A percentile compares a stretch with the other conserved stretches of the same genome.
phyloP scores from a whole-genome alignment of 345 rosid species.

The Dovyalis caffra region DNA sequence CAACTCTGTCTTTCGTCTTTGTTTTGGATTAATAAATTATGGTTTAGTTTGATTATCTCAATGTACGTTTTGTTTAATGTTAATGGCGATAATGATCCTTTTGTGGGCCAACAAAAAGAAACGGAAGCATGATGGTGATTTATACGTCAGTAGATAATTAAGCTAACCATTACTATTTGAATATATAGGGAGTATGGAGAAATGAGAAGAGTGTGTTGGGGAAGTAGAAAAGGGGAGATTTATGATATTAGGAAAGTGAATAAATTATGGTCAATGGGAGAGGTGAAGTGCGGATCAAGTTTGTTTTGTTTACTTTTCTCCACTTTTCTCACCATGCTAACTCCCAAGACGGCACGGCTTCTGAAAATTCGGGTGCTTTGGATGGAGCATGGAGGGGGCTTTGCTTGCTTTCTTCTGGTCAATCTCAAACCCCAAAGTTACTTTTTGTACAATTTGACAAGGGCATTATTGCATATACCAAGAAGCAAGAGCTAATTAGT shows the following conservation, averaged over 20 bases:
- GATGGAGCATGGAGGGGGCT: slow-evolving; percentile 23
- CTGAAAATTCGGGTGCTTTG: slow-evolving; percentile 39
- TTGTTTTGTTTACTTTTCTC: slow-evolving; percentile 15
- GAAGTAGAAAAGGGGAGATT: slow-evolving; percentile 1
- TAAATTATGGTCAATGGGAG: slow-evolving; percentile 1
- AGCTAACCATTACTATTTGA: no score
- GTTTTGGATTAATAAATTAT: no score
- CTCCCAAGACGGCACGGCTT: slow-evolving; percentile 75
- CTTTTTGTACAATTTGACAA: not conserved
- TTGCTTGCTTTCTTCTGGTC: slow-evolving; percentile 26
- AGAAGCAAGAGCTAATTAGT: no score
- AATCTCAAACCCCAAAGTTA: slow-evolving; percentile 32
- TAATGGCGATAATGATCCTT: no score
- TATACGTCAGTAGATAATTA: no score
- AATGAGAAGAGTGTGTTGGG: slow-evolving; percentile 6
- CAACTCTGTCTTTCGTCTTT: no score
- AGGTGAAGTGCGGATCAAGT: slow-evolving; percentile 51
- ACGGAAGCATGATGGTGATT: no score
- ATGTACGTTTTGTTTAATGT: no score
- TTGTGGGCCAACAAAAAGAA: no score
- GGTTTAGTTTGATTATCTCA: no score
- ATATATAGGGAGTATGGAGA: not conserved
- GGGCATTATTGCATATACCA: no score
- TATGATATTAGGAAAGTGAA: not conserved
- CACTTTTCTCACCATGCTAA: slow-evolving; percentile 15